Evolutionary conservation across 345 rosid genomes (phyloP).

Genomic region (Boechera retrofracta): DNA sequence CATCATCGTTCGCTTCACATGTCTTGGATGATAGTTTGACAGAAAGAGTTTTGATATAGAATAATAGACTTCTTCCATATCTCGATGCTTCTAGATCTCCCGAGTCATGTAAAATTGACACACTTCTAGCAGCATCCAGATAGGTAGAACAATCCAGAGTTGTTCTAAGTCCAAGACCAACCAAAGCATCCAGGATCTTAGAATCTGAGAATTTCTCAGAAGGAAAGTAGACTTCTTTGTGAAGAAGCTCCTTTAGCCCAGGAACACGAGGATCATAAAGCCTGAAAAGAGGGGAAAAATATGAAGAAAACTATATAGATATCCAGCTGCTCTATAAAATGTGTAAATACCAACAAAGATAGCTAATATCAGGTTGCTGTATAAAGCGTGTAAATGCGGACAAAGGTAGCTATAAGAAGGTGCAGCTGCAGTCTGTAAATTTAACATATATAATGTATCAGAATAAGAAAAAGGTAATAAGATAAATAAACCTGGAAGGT

Average conservation of each 20-base stretch:
- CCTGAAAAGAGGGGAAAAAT: slow-evolving; percentile 59
- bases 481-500: slow-evolving; percentile 72
- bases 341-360: slow-evolving; percentile 25
- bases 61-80: slow-evolving; percentile 66
- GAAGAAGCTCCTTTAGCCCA: slow-evolving; percentile 68
- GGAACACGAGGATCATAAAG: slow-evolving; percentile 91
- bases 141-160: slow-evolving; percentile 65
- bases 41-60: slow-evolving; percentile 65
- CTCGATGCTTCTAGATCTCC: slow-evolving; percentile 58
- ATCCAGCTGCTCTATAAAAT: slow-evolving; percentile 15
- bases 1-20: slow-evolving; percentile 48
- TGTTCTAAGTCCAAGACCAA: slow-evolving; percentile 74
- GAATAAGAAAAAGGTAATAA: slow-evolving; percentile 23
- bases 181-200: slow-evolving; percentile 71
- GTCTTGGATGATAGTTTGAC: slow-evolving; percentile 53
- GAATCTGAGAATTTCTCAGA: slow-evolving; percentile 71
- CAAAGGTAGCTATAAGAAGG: slow-evolving; percentile 23
- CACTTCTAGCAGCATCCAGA: slow-evolving; percentile 86
- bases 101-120: slow-evolving; percentile 65
- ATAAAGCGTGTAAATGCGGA: slow-evolving; percentile 6
- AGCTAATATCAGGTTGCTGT: slow-evolving; percentile 15
- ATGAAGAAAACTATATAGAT: slow-evolving; percentile 12
- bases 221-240: slow-evolving; percentile 79
- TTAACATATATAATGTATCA: slow-evolving; percentile 27
- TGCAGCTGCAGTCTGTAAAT: slow-evolving; percentile 10